These are phyloP conservation scores for Suillus brevipes DNA, from an alignment of 768 basidiomycete genomes.

Conservation along the genomic window DNA sequence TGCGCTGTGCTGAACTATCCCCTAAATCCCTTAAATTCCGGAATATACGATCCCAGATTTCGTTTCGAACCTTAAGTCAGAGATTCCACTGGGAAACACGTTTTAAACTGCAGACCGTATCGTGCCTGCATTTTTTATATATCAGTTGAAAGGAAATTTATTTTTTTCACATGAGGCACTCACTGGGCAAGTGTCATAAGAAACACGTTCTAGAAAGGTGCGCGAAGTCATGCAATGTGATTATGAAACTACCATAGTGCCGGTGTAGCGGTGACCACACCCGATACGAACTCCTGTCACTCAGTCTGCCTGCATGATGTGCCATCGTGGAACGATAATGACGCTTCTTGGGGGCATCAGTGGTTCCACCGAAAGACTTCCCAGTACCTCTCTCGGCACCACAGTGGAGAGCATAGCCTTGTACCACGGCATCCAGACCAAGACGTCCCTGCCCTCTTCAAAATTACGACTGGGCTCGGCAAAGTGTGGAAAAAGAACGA, in stretches of 20 bases:
- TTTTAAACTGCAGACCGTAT: not conserved
- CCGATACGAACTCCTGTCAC: not conserved
- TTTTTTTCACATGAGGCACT: not conserved
- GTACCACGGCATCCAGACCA: slow-evolving; percentile 55
- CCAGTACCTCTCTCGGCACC: slow-evolving; percentile 15
- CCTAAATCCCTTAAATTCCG: not conserved
- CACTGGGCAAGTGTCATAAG: not conserved
- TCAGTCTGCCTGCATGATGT: slow-evolving; percentile 11
- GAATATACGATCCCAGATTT: not conserved
- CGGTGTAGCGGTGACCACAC: not conserved
- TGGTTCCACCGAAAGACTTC: slow-evolving; percentile 23
- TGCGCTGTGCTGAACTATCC: not conserved
- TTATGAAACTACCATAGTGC: not conserved
- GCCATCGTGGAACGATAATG: slow-evolving; percentile 32
- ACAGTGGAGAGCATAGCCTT: slow-evolving; percentile 32
- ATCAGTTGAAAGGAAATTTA: too few species aligned
- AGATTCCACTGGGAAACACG: not conserved
- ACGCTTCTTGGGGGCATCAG: slow-evolving; percentile 32
- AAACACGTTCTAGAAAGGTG: not conserved
- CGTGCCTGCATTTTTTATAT: not conserved
- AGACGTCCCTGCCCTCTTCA: slow-evolving; percentile 40
- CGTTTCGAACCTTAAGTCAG: not conserved
- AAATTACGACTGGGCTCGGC: slow-evolving; percentile 35
- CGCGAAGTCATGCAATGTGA: slow-evolving; percentile 7
- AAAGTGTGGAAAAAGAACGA: slow-evolving; percentile 35